Evolutionary conservation across 1,284 basidiomycete species (phyloP).

Genomic region (Marasmius fiardii): DNA sequence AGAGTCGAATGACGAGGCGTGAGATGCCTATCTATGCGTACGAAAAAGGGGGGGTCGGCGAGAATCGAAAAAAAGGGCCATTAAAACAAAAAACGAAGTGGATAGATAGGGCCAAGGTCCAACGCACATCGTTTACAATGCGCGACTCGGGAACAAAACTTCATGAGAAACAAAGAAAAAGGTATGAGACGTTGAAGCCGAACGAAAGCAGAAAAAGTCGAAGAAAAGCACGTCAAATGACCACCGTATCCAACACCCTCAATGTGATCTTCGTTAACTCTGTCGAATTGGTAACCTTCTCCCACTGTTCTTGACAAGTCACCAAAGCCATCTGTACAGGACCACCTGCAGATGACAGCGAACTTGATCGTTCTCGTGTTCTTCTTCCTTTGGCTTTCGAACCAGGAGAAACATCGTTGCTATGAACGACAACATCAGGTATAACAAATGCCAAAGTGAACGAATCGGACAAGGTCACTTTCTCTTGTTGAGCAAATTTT

Average conservation of each 20-base stretch:
- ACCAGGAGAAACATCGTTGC: not conserved
- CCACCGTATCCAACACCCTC: conserved; percentile 13
- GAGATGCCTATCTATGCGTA: not conserved
- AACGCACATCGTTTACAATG: not conserved
- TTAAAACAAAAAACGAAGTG: not conserved
- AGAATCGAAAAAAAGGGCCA: not conserved
- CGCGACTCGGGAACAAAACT: not conserved
- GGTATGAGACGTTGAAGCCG: not conserved
- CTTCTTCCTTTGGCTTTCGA: conserved; percentile 1
- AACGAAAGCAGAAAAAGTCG: not conserved
- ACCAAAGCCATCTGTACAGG: conserved; percentile 13
- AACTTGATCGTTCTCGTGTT: conserved; percentile 12
- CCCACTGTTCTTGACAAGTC: conserved; percentile 14
- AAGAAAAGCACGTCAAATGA: not conserved
- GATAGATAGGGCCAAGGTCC: not conserved
- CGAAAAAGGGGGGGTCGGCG: not conserved
- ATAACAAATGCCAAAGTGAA: conserved; percentile 53
- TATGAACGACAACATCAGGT: conserved; percentile 48
- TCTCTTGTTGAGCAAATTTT: conserved; percentile 61
- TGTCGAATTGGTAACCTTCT: conserved; percentile 5
- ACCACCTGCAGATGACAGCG: conserved; percentile 1
- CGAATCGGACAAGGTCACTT: conserved; percentile 42
- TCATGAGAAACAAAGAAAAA: not conserved
- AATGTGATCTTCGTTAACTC: conserved; percentile 12
- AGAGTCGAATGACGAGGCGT: not conserved